A percentile compares a stretch with the other conserved stretches of the same genome.
These are phyloP conservation scores for Artemisia argyi DNA, from an alignment of 129 eudicot species.

Conservation along the genomic window DNA sequence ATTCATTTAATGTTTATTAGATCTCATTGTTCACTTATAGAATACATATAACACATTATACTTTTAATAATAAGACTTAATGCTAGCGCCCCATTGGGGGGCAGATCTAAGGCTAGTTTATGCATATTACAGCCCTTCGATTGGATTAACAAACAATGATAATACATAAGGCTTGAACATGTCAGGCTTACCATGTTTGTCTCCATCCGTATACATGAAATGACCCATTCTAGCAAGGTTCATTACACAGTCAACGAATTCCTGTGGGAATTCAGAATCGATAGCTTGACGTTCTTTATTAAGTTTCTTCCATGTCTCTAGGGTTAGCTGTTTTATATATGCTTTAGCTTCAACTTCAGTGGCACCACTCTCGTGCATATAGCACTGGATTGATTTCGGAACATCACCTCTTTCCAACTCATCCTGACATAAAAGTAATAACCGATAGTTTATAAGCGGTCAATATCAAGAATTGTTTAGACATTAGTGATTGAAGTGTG, in stretches of 20 bases:
- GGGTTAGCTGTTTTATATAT: slow-evolving; percentile 19
- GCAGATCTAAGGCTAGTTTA: no score
- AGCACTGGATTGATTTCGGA: slow-evolving; percentile 33
- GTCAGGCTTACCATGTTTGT: slow-evolving; percentile 21
- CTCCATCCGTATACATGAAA: slow-evolving; percentile 30
- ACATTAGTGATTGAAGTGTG: not conserved
- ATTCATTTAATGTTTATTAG: no score
- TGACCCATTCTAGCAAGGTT: slow-evolving; percentile 32
- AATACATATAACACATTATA: no score
- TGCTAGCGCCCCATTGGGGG: no score
- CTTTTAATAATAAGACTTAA: no score
- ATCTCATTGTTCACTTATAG: no score
- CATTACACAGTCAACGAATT: slow-evolving; percentile 15
- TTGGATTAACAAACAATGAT: slow-evolving; percentile 27
- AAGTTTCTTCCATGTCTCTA: slow-evolving; percentile 33
- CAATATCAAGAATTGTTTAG: no score
- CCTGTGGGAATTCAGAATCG: slow-evolving; percentile 7
- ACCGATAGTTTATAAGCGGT: no score
- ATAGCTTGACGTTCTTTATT: slow-evolving; percentile 23
- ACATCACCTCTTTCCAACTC: slow-evolving; percentile 34
- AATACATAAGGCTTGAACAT: slow-evolving; percentile 11
- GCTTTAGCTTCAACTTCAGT: slow-evolving; percentile 34
- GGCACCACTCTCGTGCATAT: slow-evolving; percentile 34
- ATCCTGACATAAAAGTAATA: not conserved
- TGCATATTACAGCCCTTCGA: not conserved